phyloP scores from a whole-genome alignment of 2,329 filamentous ascomycete genomes.

The Colletotrichum lindemuthianum region DNA sequence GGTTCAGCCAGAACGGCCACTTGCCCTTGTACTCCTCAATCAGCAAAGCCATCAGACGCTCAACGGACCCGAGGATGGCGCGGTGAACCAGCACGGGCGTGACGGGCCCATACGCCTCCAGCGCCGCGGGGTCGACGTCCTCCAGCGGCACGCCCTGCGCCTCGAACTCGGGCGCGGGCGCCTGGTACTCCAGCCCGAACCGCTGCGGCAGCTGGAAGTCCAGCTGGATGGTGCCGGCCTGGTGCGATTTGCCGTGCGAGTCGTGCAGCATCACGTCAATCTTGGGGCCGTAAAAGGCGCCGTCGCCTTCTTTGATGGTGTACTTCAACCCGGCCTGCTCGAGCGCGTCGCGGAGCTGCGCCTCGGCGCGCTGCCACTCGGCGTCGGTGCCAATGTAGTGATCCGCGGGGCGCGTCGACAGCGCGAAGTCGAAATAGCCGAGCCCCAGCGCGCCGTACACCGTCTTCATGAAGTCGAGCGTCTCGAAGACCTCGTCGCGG shows the following conservation, averaged over 20 bases:
- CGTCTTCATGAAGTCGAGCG: constrained; percentile 77
- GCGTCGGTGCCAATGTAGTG: constrained; percentile 80
- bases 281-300: constrained; percentile 92
- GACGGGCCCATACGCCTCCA: constrained; percentile 65
- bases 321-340: constrained; percentile 78
- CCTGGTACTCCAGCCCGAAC: constrained; percentile 80
- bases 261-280: constrained; percentile 88
- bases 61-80: constrained; percentile 84
- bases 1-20: constrained; percentile 91
- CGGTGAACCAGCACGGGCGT: constrained; percentile 84
- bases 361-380: constrained; percentile 65
- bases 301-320: constrained; percentile 82
- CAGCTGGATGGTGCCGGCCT: constrained; percentile 88
- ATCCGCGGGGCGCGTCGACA: constrained; percentile 81
- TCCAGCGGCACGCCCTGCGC: constrained; percentile 59
- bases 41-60: constrained; percentile 84
- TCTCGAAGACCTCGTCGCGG: constrained; percentile 76
- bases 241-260: constrained; percentile 85
- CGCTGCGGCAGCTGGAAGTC: constrained; percentile 90
- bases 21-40: constrained; percentile 84
- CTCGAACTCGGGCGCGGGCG: constrained; percentile 72
- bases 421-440: constrained; percentile 76
- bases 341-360: constrained; percentile 50
- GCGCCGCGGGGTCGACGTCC: constrained; percentile 14
- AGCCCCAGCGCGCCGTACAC: constrained; percentile 77